Evolutionary conservation across 495 filamentous ascomycete species (phyloP), one percentile per base, ranked within the genome.

Genomic region (Astrothelium macrocarpum): DNA sequence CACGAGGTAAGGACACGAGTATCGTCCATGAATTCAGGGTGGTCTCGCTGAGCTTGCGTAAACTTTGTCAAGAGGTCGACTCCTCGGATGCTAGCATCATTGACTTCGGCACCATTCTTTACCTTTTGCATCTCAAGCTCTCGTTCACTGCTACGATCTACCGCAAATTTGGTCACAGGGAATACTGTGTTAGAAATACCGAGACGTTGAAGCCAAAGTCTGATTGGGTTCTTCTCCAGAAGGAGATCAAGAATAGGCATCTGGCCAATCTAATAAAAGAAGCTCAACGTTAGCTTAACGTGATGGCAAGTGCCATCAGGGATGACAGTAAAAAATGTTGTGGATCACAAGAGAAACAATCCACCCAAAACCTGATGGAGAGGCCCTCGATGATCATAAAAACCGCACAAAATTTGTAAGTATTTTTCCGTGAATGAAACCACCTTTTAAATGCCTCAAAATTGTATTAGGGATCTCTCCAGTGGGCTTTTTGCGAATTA

Each of bases 11-110:
- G 81, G 7, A 91, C 83, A 9, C 83, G 77, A 1, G 72, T 78
- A 67, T 86, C 80, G 39, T 75, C 82, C 82, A 90, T 88, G 72
- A 88, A 86, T 2, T 85, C 76, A 0, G 84, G 77, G 72, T 80
- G 73, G 65, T 77, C 71, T 65, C 79, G 70, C 53, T 70, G 71
- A 1, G 80, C 78, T 68, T 78, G 72, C 0, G 76, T 66, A 67
- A 83, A 82, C 61, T 75, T 78, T 31, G 77, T 74, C 0, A 82
- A 70, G 0, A 82, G 64, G 68, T 80, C 76, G 62, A 78, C 62
- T 66, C 75, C 68, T 65, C 77, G 59, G 59, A 73, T 66, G 42
- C 75, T 75, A 18, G 75, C 67, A 39, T 76, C 70, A 9, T 75
- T 65, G 12, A 76, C 68, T 26, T 71, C 68, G 63, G 71, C 73